Conservation (phyloP, 495 filamentous ascomycete species). For the Penicillium samsonianum region DNA sequence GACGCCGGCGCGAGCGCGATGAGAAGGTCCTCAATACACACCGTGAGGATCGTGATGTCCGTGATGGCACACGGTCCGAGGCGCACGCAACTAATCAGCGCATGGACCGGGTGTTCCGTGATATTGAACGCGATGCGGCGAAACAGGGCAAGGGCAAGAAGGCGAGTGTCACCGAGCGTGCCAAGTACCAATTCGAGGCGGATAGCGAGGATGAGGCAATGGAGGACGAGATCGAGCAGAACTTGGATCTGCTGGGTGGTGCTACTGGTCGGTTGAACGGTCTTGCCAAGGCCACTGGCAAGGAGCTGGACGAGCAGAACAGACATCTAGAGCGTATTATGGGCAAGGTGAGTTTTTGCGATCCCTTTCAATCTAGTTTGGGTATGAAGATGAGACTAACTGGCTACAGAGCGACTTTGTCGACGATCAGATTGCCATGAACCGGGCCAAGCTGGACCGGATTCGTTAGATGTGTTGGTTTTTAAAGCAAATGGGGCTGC, state of each 20-base stretch:
- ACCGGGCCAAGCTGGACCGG: slow-evolving; percentile 63
- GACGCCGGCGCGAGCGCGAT: slow-evolving; percentile 60
- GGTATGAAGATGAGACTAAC: slow-evolving; percentile 29
- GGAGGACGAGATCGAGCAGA: slow-evolving; percentile 71
- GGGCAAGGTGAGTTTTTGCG: slow-evolving; percentile 56
- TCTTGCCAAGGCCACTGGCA: slow-evolving; percentile 67
- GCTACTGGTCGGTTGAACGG: slow-evolving; percentile 64
- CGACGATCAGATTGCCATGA: slow-evolving; percentile 71
- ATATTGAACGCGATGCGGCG: slow-evolving; percentile 46
- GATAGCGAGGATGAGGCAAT: slow-evolving; percentile 75
- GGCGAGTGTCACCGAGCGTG: slow-evolving; percentile 62
- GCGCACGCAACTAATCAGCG: slow-evolving; percentile 59
- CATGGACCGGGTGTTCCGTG: slow-evolving; percentile 61
- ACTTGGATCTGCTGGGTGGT: slow-evolving; percentile 59
- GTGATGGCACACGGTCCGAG: slow-evolving; percentile 67
- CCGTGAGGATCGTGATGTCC: slow-evolving; percentile 62
- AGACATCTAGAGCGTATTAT: slow-evolving; percentile 70
- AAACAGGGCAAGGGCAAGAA: slow-evolving; percentile 42
- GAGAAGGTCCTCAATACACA: slow-evolving; percentile 62
- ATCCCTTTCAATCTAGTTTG: not conserved
- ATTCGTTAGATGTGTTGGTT: slow-evolving; percentile 46
- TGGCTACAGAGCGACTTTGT: slow-evolving; percentile 60
- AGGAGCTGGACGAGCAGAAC: slow-evolving; percentile 76
- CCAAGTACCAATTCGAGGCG: slow-evolving; percentile 78
- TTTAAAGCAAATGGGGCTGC: slow-evolving; percentile 17